Evolutionary conservation across 1,284 basidiomycete species (phyloP).

Genomic region (Bjerkandera adusta): DNA sequence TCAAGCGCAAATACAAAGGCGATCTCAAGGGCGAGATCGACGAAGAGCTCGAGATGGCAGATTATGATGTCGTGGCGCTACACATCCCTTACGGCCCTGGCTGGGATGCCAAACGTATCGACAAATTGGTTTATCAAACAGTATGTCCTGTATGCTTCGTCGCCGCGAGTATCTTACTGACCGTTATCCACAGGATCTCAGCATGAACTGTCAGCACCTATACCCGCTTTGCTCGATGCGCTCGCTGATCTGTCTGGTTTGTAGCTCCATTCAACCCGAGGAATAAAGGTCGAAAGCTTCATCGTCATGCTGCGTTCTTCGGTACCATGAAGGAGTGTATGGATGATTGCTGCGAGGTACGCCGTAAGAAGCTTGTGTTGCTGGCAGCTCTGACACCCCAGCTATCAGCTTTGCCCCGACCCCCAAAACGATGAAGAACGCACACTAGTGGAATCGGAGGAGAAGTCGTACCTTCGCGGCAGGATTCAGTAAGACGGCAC

Average conservation of each 20-base stretch:
- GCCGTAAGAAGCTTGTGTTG: too few relatives aligned
- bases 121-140: slow-evolving; percentile 57
- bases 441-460: slow-evolving; percentile 47
- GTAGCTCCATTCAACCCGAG: slow-evolving; percentile 58
- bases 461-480: slow-evolving; percentile 50
- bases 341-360: slow-evolving; percentile 58
- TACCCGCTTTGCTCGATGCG: too few relatives aligned
- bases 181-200: slow-evolving; percentile 32
- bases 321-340: slow-evolving; percentile 54
- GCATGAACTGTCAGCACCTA: slow-evolving; percentile 53
- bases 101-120: slow-evolving; percentile 56
- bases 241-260: slow-evolving; percentile 1
- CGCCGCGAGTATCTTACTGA: not conserved
- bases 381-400: not conserved
- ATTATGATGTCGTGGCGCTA: slow-evolving; percentile 54
- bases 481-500: slow-evolving; percentile 41
- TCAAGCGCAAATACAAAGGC: slow-evolving; percentile 40
- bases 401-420: slow-evolving; percentile 43
- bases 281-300: slow-evolving; percentile 57
- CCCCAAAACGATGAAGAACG: slow-evolving; percentile 51
- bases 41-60: slow-evolving; percentile 51
- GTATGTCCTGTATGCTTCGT: slow-evolving; percentile 18
- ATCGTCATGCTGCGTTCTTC: slow-evolving; percentile 63
- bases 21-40: slow-evolving; percentile 47
- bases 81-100: slow-evolving; percentile 64